A percentile compares a stretch with the other conserved stretches of the same genome.
These are phyloP conservation scores for Geotrichum siamense DNA, from an alignment of 1,139 yeast genomes.

Conservation along the genomic window DNA sequence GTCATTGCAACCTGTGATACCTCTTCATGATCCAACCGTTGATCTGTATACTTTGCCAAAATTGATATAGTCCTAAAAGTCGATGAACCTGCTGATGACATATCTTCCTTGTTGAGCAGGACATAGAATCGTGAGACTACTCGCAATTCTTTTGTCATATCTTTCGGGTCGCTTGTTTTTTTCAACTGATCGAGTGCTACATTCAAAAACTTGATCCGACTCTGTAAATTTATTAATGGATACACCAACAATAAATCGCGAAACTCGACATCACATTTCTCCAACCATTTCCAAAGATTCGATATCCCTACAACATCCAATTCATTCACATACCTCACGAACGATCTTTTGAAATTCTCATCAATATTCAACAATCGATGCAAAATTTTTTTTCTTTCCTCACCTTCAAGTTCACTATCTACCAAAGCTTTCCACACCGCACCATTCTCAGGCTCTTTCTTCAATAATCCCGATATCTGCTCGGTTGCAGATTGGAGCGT, in stretches of 20 bases:
- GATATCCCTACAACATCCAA: constrained; percentile 2
- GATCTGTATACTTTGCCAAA: constrained; percentile 14
- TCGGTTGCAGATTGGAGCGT: not conserved
- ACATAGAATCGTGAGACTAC: constrained; percentile 13
- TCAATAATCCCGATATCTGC: not conserved
- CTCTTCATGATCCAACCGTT: constrained; percentile 12
- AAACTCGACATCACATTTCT: constrained; percentile 7
- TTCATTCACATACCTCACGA: constrained; percentile 4
- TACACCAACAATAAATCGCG: constrained; percentile 8
- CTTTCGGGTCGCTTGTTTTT: not conserved
- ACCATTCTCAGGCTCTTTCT: not conserved
- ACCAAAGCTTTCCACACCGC: constrained; percentile 6
- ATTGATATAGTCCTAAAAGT: constrained; percentile 16
- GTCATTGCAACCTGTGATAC: constrained; percentile 21
- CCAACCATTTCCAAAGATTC: not conserved
- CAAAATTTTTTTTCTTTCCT: not conserved
- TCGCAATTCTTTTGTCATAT: constrained; percentile 11
- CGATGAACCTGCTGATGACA: not conserved
- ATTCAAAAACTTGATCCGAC: constrained; percentile 6
- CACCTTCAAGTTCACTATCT: not conserved
- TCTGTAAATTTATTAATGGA: constrained; percentile 2
- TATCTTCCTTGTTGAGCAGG: constrained; percentile 11
- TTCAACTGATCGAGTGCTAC: constrained; percentile 9
- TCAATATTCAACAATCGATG: constrained; percentile 7
- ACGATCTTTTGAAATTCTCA: not conserved